Conservation (phyloP, 768 basidiomycete species). For the Tricholoma matsutake region DNA sequence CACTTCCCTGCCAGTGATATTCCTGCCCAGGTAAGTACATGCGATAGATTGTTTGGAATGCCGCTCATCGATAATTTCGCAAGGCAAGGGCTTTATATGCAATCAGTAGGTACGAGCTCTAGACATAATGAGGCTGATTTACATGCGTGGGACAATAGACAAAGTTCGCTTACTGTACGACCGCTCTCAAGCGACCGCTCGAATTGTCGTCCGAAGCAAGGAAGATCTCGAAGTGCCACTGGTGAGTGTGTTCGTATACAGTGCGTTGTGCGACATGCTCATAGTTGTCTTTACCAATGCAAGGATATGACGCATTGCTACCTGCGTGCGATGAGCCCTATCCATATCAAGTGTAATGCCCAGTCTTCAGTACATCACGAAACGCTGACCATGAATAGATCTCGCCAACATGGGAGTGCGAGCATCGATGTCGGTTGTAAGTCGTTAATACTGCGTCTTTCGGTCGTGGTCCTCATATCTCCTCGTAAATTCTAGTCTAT, state of each 20-base stretch:
- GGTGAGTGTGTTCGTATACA: slow-evolving; percentile 31
- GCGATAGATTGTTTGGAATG: neutral
- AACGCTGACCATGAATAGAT: slow-evolving; percentile 39
- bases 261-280: neutral
- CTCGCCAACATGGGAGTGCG: slow-evolving; percentile 80
- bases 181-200: slow-evolving; percentile 66
- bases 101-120: slow-evolving; percentile 44
- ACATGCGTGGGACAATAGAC: slow-evolving; percentile 35
- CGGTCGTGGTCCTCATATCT: neutral
- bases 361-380: neutral
- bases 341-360: slow-evolving; percentile 67
- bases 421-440: slow-evolving; percentile 81
- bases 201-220: slow-evolving; percentile 60
- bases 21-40: slow-evolving; percentile 54
- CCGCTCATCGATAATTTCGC: slow-evolving; percentile 2
- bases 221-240: slow-evolving; percentile 67
- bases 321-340: slow-evolving; percentile 84
- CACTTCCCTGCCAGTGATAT: slow-evolving; percentile 73
- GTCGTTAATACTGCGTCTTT: slow-evolving; percentile 18
- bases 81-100: slow-evolving; percentile 67
- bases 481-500: slow-evolving; percentile 53
- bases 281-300: neutral
- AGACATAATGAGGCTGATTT: neutral
- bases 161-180: slow-evolving; percentile 79
- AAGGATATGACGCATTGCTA: slow-evolving; percentile 85